Base-by-base conservation (phyloP, 306 rosid genomes). In the Glycine latifolia region DNA sequence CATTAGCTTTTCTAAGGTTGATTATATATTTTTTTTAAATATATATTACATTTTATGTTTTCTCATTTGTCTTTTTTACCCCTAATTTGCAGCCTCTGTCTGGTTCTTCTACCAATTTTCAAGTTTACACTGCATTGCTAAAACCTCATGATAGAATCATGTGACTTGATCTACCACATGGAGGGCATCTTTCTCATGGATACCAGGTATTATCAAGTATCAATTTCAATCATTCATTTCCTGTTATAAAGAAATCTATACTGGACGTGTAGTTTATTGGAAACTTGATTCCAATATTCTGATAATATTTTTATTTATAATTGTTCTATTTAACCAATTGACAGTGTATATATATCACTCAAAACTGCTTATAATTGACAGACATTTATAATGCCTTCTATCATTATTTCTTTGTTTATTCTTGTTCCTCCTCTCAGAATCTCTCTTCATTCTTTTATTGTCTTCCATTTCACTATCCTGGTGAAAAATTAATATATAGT, bases 191-290 rank as follows among this genome's bases (percentile, higher is more conserved):
- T 39, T 39, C 43, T 39, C 43, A 39, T 39, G 43, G 43, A 39
- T 39, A 39, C 43, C 43, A 39, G 43, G 43, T 77, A 79, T 79
- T 92, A 81, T 60, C 20, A 20, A 20, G 20, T 20, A 20, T 20
- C 56, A 50, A 50, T 15, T 68, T 68, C 49, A 56, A 54, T 65
- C 37, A 48, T 71, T 74, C 59, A 54, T 65, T 71, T 71, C 61
- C 20, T 54, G 53, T 52, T 66, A 49, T 11, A 15, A 4, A 1
- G 43, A 67, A 79, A 75, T 59, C 69, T 67, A 50, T 17, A 20
- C 17, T 73, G 41, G 49, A 65, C 60, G 31, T 52, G 14, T 80
- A 2, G 68, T 15, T 65, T 67, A 14, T 75, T 10, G 75, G 10
- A 43, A n/a, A 33, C 20, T 17, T 12, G 7, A 50, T 74, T 14